phyloP scores from a whole-genome alignment of 129 eudicot genomes.

The Chrysanthemum lavandulifolium region DNA sequence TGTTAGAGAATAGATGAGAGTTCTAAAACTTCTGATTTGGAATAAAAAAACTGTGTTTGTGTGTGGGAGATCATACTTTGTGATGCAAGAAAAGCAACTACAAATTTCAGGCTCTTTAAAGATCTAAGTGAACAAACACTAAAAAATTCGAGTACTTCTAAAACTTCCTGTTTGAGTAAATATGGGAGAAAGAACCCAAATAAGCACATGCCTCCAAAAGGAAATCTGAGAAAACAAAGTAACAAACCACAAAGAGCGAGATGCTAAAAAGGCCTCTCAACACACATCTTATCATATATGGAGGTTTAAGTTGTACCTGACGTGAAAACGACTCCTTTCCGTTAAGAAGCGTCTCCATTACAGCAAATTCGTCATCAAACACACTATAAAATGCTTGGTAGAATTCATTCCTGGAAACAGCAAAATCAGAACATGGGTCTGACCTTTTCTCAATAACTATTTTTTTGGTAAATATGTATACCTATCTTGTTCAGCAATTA shows the following conservation, averaged over 20 bases:
- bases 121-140: slow-evolving; percentile 7
- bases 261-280: slow-evolving; percentile 11
- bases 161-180: neutral
- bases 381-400: slow-evolving; percentile 70
- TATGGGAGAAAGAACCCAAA: neutral
- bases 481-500: slow-evolving; percentile 61
- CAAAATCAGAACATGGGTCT: slow-evolving; percentile 4
- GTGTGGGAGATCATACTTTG: neutral
- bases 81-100: neutral
- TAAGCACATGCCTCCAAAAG: neutral
- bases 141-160: neutral
- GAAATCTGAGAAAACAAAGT: slow-evolving; percentile 9
- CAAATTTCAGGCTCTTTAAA: neutral
- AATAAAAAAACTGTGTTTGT: neutral
- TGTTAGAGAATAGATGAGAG: too few species aligned
- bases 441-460: neutral
- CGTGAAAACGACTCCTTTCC: slow-evolving; percentile 88
- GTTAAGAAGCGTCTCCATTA: slow-evolving; percentile 74
- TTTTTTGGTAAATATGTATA: slow-evolving; percentile 20
- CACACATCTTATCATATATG: neutral
- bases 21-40: neutral
- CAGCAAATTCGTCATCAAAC: slow-evolving; percentile 79
- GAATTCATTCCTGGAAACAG: slow-evolving; percentile 62
- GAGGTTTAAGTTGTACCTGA: slow-evolving; percentile 48
- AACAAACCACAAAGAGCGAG: neutral